Base-by-base conservation (phyloP, 2,329 filamentous ascomycete genomes). In the Hypoxylon sp. region DNA sequence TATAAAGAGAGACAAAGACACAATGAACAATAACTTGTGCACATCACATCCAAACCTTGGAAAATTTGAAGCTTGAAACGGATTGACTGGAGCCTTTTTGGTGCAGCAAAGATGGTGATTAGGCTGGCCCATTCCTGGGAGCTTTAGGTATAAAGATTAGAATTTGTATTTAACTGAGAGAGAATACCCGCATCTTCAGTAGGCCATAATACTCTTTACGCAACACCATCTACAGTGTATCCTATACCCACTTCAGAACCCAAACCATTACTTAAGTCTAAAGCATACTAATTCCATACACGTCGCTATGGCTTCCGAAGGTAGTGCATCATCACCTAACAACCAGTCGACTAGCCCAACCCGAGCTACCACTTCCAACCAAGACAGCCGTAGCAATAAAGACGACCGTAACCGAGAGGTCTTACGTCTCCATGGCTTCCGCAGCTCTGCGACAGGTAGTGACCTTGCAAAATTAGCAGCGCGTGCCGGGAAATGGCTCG, bases 341-440 rank as follows among this genome's bases (percentile, higher is more conserved):
- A n/a, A 55, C 24, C 33, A 44, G n/a, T n/a, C 35, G 35, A 29
- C 13, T 14, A 26, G 11, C 47, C 6, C 24, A n/a, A 17, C 31
- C 47, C 29, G 19, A 10, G 22, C 35, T 33, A 10, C 6, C 3
- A 19, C 17, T 6, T 2, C 17, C 33, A 29, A 59, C 33, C n/a
- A 39, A 14, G 14, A 39, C 35, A 39, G 5, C 35, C 14, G 4
- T 26, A 29, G 51, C 19, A 14, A 24, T 17, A 47, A 54, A n/a
- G 35, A 29, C 14, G 24, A 51, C 1, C 33, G 9, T 5, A 46
- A 63, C 24, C 39, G 35, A 39, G 53, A 68, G 31, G 31, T 70
- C 11, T 54, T 75, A 22, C 50, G 54, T 3, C 52, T 75, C 24
- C 59, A 60, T 1, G 73, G 74, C 37, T 35, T 73, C 26, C 46